phyloP scores from a whole-genome alignment of 148 eudicot genomes.

The Agrostemma githago region DNA sequence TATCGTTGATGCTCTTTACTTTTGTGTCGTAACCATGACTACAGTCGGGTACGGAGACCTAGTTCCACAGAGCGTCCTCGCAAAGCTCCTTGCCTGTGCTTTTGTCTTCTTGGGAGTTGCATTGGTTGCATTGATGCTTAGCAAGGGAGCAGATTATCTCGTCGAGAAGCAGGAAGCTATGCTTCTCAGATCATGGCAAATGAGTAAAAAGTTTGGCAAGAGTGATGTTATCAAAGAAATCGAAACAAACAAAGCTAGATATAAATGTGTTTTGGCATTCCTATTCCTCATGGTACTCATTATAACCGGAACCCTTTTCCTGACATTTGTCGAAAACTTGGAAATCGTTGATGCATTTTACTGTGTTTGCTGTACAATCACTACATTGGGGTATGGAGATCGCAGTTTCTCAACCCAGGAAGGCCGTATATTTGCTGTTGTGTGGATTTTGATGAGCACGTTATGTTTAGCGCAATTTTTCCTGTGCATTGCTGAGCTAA shows the following conservation, averaged over 20 bases:
- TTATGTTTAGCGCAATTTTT: conserved; percentile 71
- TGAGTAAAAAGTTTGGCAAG: conserved; percentile 36
- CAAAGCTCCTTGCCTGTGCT: conserved; percentile 81
- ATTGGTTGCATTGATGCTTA: conserved; percentile 47
- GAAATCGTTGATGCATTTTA: conserved; percentile 70
- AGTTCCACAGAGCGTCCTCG: conserved; percentile 41
- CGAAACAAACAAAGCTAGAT: conserved; percentile 46
- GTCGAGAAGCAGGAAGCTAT: conserved; percentile 76
- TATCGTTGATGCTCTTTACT: conserved; percentile 76
- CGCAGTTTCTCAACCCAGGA: conserved; percentile 72
- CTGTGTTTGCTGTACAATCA: conserved; percentile 77
- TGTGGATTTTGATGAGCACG: conserved; percentile 79
- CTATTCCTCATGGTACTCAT: conserved; percentile 47
- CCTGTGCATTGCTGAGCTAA: conserved; percentile 73
- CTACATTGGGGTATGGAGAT: conserved; percentile 91
- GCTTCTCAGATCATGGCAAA: conserved; percentile 48
- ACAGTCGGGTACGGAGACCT: conserved; percentile 96
- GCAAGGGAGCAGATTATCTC: conserved; percentile 75
- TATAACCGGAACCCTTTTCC: conserved; percentile 49
- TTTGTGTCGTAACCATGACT: conserved; percentile 88
- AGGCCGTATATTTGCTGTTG: conserved; percentile 73
- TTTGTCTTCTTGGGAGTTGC: conserved; percentile 89
- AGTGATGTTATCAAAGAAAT: conserved; percentile 47
- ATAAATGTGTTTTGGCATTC: conserved; percentile 46
- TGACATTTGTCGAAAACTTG: conserved; percentile 54